A percentile compares a stretch with the other conserved stretches of the same genome.
These are phyloP conservation scores for Antitrichia curtipendula DNA, from an alignment of 225 moss, liverwort and hornwort genomes.

Conservation along the genomic window DNA sequence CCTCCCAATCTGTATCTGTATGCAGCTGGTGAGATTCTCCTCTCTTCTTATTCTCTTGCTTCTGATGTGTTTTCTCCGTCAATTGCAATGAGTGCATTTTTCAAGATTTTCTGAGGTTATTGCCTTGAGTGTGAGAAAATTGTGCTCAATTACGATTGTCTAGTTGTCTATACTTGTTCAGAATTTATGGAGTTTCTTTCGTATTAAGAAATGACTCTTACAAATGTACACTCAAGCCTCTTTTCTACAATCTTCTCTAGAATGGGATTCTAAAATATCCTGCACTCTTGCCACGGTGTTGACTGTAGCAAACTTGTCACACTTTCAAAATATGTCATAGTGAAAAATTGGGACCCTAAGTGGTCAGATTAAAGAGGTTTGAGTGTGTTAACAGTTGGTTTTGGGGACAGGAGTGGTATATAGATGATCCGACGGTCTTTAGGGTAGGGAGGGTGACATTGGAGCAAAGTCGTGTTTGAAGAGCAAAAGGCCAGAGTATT, in stretches of 20 bases:
- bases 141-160: background rate
- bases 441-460: background rate
- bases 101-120: background rate
- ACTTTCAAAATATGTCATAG: background rate
- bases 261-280: background rate
- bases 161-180: background rate
- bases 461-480: background rate
- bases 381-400: background rate
- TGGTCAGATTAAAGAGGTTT: background rate
- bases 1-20: slow-evolving; percentile 26
- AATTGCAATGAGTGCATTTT: background rate
- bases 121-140: background rate
- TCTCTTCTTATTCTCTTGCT: background rate
- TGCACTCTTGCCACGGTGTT: background rate
- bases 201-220: background rate
- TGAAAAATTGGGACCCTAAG: background rate
- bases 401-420: background rate
- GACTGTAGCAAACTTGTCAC: background rate
- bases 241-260: background rate
- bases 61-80: background rate
- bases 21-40: slow-evolving; percentile 25
- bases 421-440: background rate
- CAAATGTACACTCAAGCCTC: background rate
- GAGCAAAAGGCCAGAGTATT: background rate
- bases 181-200: background rate